Base-by-base conservation (phyloP, 2,329 filamentous ascomycete species). In the Sclerotinia spermophila region DNA sequence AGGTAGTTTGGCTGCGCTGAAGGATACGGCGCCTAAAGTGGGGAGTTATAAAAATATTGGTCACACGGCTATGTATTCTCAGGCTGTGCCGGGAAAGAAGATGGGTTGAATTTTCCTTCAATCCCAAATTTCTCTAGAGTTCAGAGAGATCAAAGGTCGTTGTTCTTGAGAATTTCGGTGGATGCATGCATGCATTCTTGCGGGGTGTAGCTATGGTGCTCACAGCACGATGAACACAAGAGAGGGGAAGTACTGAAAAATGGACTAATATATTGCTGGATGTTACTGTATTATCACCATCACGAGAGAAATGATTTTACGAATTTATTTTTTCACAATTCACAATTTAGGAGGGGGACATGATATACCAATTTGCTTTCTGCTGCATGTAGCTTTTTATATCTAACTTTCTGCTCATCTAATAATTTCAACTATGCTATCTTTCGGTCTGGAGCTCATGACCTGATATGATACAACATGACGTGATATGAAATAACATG, bases 21-120 rank as follows among this genome's bases (percentile, higher is more conserved):
- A 72, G 40, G n/a, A 69, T 17, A 65, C 67, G 1, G 74, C 74
- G 15, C 74, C 72, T 13, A 74, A 74, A 58, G 58, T 73, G 33
- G 71, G 74, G 6, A 62, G 64, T 44, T 75, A 74, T 30, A 51
- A 67, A 55, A 75, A 75, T 42, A 74, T 75, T 44, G 71, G 70
- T 13, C 66, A 72, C 48, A 69, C 68, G 35, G 64, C 62, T 11
- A 71, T 73, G 33, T 74, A 74, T 65, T 68, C 69, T 33, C 58
- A 73, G 38, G 61, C 64, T 42, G 35, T 3, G 11, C 13, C 17
- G 11, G n/a, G 33, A 59, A 7, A 38, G n/a, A 59, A n/a, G 2
- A 33, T 5, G 24, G 11, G 19, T n/a, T 62, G 40, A 27, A 35
- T 35, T 5, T 48, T 7, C 27, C 33, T 35, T 48, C 5, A 10